Evolutionary conservation across 495 filamentous ascomycete genomes (phyloP), one percentile per base, ranked within the genome.

Genomic region (Umbilicaria muhlenbergii): DNA sequence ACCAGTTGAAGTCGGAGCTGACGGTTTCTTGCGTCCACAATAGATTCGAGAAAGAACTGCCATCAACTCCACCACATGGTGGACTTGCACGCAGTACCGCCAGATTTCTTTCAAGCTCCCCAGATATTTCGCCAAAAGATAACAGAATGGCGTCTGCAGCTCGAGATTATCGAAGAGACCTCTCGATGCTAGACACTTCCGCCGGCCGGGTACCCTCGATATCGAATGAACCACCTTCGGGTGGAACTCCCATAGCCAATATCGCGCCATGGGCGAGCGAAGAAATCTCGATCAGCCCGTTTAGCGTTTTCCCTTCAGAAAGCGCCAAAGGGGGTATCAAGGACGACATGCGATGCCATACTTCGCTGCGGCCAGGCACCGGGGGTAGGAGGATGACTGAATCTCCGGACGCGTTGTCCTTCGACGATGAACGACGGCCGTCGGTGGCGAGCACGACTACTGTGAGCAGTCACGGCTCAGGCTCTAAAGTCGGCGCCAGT

Each of bases 381-480:
- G 69, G 74, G 21, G 68, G 75, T 42, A 75, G 70, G 0, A 65
- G 67, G 34, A 68, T 67, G 39, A 82, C 73, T 53, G 83, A 86
- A 44, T 84, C 81, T 21, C 71, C 79, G 11, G 78, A 79, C 31
- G 63, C 71, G 19, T 65, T 73, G 21, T 80, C 75, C 47, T 75
- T 76, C 52, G 68, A 70, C 41, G 83, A 93, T 41, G 77, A 84
- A 46, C 70, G 91, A 41, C 73, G 92, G 40, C 92, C 92, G 11
- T 96, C 92, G 16, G 71, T 87, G 44, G 84, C 86, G 8, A 95
- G 88, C 58, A 78, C 80, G 34, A 91, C 81, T 8, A 92, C 83
- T 34, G 81, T 83, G 5, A 93, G 88, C 56, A 96, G 91, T 50
- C 78, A 81, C 43, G 91, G 87, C 7, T 96, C 91, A 13, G 86